A percentile compares a stretch with the other conserved stretches of the same genome.
phyloP scores from a whole-genome alignment of 768 basidiomycete genomes.

The Xerocomus potaroensis region DNA sequence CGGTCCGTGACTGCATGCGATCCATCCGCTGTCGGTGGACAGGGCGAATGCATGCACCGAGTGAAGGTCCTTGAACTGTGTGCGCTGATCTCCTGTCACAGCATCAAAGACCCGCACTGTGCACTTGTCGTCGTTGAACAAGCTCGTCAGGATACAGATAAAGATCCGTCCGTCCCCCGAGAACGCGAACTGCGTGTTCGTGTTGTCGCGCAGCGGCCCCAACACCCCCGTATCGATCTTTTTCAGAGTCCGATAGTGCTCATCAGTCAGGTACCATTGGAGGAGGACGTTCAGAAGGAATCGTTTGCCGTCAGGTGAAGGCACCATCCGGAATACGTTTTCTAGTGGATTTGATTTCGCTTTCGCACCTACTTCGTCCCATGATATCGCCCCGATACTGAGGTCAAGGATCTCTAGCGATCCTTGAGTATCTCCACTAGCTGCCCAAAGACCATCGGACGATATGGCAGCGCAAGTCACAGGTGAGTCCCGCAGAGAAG shows the following conservation, averaged over 20 bases:
- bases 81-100: neutral
- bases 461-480: constrained; percentile 14
- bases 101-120: constrained; percentile 6
- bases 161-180: constrained; percentile 7
- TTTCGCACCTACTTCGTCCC: constrained; percentile 7
- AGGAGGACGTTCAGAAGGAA: neutral
- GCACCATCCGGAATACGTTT: neutral
- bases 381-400: neutral
- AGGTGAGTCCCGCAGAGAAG: neutral
- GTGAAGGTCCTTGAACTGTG: constrained; percentile 3
- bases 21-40: neutral
- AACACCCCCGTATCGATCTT: constrained; percentile 10
- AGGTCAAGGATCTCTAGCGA: neutral
- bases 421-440: neutral
- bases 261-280: constrained; percentile 4
- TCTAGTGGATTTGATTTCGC: neutral
- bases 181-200: constrained; percentile 3
- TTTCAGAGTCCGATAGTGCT: neutral
- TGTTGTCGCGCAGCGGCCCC: neutral
- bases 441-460: constrained; percentile 15
- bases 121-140: neutral
- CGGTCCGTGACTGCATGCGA: constrained; percentile 9
- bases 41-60: constrained; percentile 3
- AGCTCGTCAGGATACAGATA: constrained; percentile 3
- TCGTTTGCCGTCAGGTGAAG: constrained; percentile 9